These are phyloP conservation scores for Quercus agrifolia DNA, from an alignment of 306 rosid species.

Conservation along the genomic window DNA sequence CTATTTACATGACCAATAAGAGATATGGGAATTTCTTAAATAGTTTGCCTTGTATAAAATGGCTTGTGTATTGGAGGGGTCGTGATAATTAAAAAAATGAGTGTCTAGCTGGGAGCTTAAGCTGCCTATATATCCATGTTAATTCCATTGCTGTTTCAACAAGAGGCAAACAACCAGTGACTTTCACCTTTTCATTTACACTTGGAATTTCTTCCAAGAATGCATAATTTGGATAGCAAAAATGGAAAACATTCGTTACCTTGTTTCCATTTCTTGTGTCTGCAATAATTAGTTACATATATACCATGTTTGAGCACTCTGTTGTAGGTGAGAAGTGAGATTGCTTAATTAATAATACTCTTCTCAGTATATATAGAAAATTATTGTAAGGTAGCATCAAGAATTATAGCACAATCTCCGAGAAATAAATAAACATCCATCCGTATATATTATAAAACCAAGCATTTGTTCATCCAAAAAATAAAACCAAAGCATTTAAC, in stretches of 20 bases:
- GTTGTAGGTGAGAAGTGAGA: not conserved
- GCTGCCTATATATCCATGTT: not conserved
- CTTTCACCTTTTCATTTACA: not conserved
- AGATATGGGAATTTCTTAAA: not conserved
- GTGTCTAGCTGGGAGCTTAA: not conserved
- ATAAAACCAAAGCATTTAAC: no score
- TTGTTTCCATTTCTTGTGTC: not conserved
- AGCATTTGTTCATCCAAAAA: no score
- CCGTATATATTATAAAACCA: no score
- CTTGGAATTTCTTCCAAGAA: not conserved
- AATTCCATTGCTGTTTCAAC: not conserved
- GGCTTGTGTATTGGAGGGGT: not conserved
- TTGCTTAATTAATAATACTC: no score
- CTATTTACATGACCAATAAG: not conserved
- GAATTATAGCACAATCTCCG: no score
- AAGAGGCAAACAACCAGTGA: not conserved
- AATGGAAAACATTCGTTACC: not conserved
- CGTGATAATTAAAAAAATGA: not conserved
- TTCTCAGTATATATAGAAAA: no score
- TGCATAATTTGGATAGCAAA: not conserved
- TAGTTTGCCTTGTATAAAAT: not conserved
- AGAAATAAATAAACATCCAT: no score
- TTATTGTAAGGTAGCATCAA: no score
- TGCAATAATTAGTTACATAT: not conserved
- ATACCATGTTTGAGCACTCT: not conserved